Evolutionary conservation across 1,284 basidiomycete genomes (phyloP).

Genomic region (Cryptococcus sp.): DNA sequence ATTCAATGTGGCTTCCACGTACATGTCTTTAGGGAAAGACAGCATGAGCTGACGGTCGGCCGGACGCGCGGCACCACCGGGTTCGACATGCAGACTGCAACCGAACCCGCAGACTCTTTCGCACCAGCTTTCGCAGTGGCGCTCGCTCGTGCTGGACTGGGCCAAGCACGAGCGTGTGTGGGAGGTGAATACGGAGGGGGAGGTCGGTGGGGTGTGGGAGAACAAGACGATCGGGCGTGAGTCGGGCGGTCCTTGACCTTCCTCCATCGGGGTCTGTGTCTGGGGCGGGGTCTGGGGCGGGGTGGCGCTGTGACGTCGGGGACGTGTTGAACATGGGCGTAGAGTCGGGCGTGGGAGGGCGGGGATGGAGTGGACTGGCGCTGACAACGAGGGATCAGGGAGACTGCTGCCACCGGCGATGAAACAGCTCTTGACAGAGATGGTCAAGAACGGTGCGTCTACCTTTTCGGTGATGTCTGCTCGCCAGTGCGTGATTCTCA

Average conservation of each 20-base stretch:
- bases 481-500: background rate
- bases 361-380: background rate
- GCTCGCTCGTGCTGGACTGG: slow-evolving; percentile 50
- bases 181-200: slow-evolving; percentile 45
- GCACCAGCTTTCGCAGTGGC: slow-evolving; percentile 54
- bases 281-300: background rate
- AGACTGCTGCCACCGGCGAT: slow-evolving; percentile 32
- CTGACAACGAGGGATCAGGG: slow-evolving; percentile 19
- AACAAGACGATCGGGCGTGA: slow-evolving; percentile 46
- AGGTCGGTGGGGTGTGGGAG: slow-evolving; percentile 37
- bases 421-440: slow-evolving; percentile 32
- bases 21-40: background rate
- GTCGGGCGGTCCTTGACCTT: slow-evolving; percentile 11
- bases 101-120: slow-evolving; percentile 53
- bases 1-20: background rate
- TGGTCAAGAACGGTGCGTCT: slow-evolving; percentile 43
- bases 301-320: no score
- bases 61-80: no score
- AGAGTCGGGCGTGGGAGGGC: no score
- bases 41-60: no score
- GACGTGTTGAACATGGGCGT: no score
- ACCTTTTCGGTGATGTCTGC: background rate
- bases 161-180: slow-evolving; percentile 50
- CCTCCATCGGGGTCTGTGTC: no score
- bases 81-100: slow-evolving; percentile 45